A percentile compares a stretch with the other conserved stretches of the same genome.
Evolutionary conservation across 257 asterid genomes (phyloP).

Genomic region (Paraleonurus japonicus): DNA sequence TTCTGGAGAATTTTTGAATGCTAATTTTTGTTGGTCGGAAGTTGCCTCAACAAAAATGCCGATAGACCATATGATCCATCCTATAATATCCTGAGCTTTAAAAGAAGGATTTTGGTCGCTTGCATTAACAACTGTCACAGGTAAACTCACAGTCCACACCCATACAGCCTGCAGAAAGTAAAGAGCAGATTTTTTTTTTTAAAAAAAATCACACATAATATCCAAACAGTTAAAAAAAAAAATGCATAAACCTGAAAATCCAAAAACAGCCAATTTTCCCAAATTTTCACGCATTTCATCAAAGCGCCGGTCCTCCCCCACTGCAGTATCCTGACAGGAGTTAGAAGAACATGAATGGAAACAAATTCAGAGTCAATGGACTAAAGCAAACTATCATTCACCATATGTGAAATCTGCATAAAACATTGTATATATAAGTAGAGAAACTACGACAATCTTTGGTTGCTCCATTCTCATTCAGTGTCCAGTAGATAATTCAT

Average conservation of each 20-base stretch:
- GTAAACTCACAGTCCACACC: constrained; percentile 99
- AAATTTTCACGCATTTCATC: constrained; percentile 80
- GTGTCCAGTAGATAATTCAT: not conserved
- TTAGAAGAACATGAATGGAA: not conserved
- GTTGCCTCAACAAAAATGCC: constrained; percentile 75
- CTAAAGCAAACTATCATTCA: not conserved
- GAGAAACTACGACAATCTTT: not conserved
- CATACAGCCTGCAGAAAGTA: constrained; percentile 67
- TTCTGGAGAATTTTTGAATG: constrained; percentile 62
- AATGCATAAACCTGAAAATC: constrained; percentile 64
- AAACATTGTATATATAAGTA: not conserved
- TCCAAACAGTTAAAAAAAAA: not conserved
- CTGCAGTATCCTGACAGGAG: constrained; percentile 59
- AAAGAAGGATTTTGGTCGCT: constrained; percentile 62
- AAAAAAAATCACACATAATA: not conserved
- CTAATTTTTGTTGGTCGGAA: constrained; percentile 86
- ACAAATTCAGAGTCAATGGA: constrained; percentile 10
- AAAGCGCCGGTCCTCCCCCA: constrained; percentile 97
- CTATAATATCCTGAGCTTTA: constrained; percentile 64
- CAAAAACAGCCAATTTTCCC: constrained; percentile 78
- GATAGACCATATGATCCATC: constrained; percentile 78
- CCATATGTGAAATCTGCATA: not conserved
- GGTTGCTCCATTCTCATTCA: not conserved
- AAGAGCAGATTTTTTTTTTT: not conserved
- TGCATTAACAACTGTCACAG: constrained; percentile 87